A percentile compares a stretch with the other conserved stretches of the same genome.
Evolutionary conservation across 1,284 basidiomycete species (phyloP).

Genomic region (Heterobasidion parviporum): DNA sequence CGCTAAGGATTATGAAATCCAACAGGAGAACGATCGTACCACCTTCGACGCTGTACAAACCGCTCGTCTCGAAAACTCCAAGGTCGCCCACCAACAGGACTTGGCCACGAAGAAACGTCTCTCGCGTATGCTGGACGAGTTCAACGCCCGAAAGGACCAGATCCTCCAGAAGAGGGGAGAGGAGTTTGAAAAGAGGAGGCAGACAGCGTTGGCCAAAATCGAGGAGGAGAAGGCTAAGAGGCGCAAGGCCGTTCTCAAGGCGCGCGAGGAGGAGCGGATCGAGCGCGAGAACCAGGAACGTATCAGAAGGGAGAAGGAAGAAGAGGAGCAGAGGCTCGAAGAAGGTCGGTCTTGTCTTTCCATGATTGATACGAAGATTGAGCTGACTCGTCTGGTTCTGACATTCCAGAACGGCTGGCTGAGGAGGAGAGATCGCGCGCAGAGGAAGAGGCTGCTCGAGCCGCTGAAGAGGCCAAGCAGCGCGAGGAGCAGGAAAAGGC

Average conservation of each 20-base stretch:
- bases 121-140: constrained; percentile 72
- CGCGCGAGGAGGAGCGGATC: constrained; percentile 49
- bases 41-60: constrained; percentile 65
- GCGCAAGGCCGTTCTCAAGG: constrained; percentile 42
- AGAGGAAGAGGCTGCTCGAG: constrained; percentile 48
- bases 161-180: constrained; percentile 62
- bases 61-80: constrained; percentile 53
- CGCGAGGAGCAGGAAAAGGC: constrained; percentile 53
- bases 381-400: not conserved
- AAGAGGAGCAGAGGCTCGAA: constrained; percentile 39
- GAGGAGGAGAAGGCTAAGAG: constrained; percentile 83
- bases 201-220: constrained; percentile 63
- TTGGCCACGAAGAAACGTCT: constrained; percentile 77
- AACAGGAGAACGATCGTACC: constrained; percentile 71
- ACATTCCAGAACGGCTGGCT: constrained; percentile 36
- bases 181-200: constrained; percentile 61
- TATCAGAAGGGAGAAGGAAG: constrained; percentile 12
- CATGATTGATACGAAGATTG: too few species aligned
- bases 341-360: constrained; percentile 34
- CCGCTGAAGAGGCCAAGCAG: constrained; percentile 52
- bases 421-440: constrained; percentile 42
- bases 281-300: constrained; percentile 47
- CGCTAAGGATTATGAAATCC: constrained; percentile 80
- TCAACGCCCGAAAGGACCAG: constrained; percentile 46
- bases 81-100: constrained; percentile 60